A percentile compares a stretch with the other conserved stretches of the same genome.
Conservation (phyloP, 305 asterid genomes). For the Stenogyne calaminthoides region DNA sequence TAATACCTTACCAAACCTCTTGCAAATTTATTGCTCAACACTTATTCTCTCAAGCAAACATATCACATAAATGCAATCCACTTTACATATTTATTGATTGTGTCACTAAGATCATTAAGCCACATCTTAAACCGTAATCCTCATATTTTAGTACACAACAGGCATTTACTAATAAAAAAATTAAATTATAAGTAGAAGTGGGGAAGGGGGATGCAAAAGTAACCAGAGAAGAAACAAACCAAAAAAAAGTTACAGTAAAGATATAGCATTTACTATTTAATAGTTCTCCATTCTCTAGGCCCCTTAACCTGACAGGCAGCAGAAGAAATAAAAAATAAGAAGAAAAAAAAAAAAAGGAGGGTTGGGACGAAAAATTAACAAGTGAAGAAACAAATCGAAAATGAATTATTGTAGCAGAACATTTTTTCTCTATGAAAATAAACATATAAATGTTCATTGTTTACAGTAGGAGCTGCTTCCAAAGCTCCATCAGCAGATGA, state of each 20-base stretch:
- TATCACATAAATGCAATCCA: too few relatives aligned
- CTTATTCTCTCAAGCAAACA: too few relatives aligned
- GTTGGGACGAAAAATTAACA: background rate
- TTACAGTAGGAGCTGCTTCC: slow-evolving; percentile 98
- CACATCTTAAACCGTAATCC: too few relatives aligned
- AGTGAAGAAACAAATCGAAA: background rate
- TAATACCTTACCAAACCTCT: too few relatives aligned
- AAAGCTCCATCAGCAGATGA: slow-evolving; percentile 99
- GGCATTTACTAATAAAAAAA: background rate
- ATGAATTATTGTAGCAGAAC: background rate
- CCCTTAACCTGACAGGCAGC: background rate
- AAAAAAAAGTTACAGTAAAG: background rate
- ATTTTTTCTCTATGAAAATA: background rate
- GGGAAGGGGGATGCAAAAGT: too few relatives aligned
- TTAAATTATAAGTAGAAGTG: too few relatives aligned
- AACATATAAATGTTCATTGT: slow-evolving; percentile 26
- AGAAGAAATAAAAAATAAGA: too few relatives aligned
- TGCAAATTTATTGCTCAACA: too few relatives aligned
- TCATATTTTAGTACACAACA: too few relatives aligned
- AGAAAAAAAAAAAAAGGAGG: background rate
- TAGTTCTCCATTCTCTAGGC: background rate
- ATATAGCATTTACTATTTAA: background rate
- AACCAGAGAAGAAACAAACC: background rate
- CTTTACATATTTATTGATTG: too few relatives aligned
- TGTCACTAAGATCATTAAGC: too few relatives aligned